Evolutionary conservation across 2,329 filamentous ascomycete species (phyloP), one percentile per base, ranked within the genome.

Genomic region (Fusarium nanum): DNA sequence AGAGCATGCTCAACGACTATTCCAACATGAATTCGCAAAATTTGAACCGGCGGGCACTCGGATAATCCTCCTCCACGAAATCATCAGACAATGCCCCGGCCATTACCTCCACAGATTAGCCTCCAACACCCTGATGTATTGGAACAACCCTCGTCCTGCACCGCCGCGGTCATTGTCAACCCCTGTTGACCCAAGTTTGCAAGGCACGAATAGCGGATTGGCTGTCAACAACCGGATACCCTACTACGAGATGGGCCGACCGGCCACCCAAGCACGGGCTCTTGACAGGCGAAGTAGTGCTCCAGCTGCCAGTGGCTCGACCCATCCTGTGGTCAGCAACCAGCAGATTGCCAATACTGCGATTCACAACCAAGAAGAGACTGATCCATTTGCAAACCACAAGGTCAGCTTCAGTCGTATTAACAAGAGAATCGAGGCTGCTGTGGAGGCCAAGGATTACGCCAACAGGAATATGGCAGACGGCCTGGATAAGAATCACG

Each of bases 401-500:
- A n/a, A 37, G 18, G 34, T 37, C 18, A 37, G 3, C 18, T 37
- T 37, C 34, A 37, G 34, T 7, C 18, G 18, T 37, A 37, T n/a
- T 2, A 37, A n/a, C 6, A 11, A n/a, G 10, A 37, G 34, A 37
- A 37, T n/a, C 34, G 34, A 37, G 11, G 34, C 34, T 11, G 34
- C 34, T 2, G 10, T 37, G 6, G 34, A 37, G 18, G 34, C 34
- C 10, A 18, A 37, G 18, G 18, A 37, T n/a, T 3, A 7, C 1
- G 3, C 18, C 34, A 37, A 37, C 3, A n/a, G 34, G 10, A n/a
- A 6, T 37, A n/a, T 37, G 18, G 18, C 34, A 37, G 34, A 11
- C 5, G 34, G 18, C 18, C 9, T 18, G 3, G 18, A 4, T 2
- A 3, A n/a, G 18, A n/a, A n/a, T 12, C 6, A 7, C 3, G 18